Conservation (phyloP, 176 grass and related monocot species). For the Triticum dicoccoides region DNA sequence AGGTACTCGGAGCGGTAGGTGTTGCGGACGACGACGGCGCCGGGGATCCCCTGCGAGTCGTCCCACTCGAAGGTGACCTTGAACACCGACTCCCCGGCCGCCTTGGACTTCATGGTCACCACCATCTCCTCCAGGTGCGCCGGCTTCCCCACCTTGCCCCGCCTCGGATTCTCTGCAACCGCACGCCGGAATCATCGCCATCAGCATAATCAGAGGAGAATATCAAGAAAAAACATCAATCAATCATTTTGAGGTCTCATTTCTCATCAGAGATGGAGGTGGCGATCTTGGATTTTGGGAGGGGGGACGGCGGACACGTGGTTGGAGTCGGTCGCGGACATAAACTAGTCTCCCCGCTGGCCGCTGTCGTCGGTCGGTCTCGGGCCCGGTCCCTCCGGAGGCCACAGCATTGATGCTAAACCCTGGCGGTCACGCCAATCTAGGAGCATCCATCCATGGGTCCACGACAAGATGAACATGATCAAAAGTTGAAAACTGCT, state of each 20-base stretch:
- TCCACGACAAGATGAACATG: not conserved
- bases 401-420: not conserved
- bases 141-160: conserved; percentile 50
- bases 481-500: not conserved
- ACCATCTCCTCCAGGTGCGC: conserved; percentile 58
- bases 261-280: too few species aligned
- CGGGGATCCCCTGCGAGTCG: conserved; percentile 61
- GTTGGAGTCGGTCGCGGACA: not conserved
- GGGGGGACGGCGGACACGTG: too few species aligned
- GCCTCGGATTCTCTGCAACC: conserved; percentile 26
- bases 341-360: not conserved
- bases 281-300: too few species aligned
- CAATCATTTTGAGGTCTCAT: too few species aligned
- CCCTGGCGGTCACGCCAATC: not conserved
- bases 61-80: conserved; percentile 72
- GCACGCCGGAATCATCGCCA: not conserved
- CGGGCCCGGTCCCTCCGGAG: not conserved
- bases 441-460: not conserved
- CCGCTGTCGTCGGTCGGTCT: not conserved
- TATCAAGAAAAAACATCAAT: too few species aligned
- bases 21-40: conserved; percentile 74
- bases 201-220: too few species aligned
- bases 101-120: conserved; percentile 30
- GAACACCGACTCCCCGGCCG: conserved; percentile 51
- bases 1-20: conserved; percentile 50